Base-by-base conservation (phyloP, 2,329 filamentous ascomycete species). In the Cercospora sp. region DNA sequence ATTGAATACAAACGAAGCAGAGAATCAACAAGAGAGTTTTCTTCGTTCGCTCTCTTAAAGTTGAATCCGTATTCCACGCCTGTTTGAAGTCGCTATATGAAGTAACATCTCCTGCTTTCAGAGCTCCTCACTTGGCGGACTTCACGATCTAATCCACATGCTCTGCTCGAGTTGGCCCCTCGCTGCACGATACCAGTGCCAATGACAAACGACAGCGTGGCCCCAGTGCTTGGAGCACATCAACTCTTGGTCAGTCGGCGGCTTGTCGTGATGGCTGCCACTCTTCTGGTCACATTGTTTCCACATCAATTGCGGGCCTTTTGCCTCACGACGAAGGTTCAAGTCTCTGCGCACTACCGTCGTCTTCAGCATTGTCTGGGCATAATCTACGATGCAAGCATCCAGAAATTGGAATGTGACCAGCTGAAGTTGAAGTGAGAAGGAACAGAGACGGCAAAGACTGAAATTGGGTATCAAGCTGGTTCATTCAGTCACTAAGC, bases 391-490 rank as follows among this genome's bases (percentile, higher is more conserved):
- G 13, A 40, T 7, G 36, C 36, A n/a, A 40, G 36, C 36, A 40
- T 40, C 36, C 36, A 10, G 2, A 1, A 4, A 33, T 10, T 5
- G 20, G 45, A 6, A 10, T 13, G 10, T 23, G 45, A 60, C 12
- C 30, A 26, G 40, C 45, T 51, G 26, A 18, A 40, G 6, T 6
- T 5, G 3, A 23, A 9, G 23, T 33, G 10, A 31, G 28, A 60
- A 13, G 48, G 23, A 51, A 26, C 18, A 45, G 30, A 58, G 57
- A 48, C n/a, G 48, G 57, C 30, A 60, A 62, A 66, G 67, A 61
- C 31, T 67, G 59, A 64, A 68, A 69, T 66, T 69, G 68, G 70
- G 70, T 72, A 72, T 72, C 70, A 70, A 69, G 66, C 68, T 69
- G 68, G 69, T 68, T 72, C 68, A 70, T 70, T 72, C 65, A 67